A percentile compares a stretch with the other conserved stretches of the same genome.
Evolutionary conservation across 495 filamentous ascomycete genomes (phyloP).

Genomic region (Letharia columbiana): DNA sequence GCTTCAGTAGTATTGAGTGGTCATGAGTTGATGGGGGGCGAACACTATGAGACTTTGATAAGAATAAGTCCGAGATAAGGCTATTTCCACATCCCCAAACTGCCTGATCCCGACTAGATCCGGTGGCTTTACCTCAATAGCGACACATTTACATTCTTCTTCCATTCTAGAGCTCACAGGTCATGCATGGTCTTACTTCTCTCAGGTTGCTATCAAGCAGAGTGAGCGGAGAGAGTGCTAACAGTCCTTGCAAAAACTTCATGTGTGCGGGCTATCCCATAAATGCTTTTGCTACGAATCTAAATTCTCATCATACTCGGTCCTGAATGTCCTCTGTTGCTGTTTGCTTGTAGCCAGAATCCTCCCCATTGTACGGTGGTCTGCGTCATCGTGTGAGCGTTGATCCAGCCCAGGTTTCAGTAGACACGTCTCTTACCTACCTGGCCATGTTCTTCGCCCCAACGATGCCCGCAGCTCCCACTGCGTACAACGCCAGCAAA

Average conservation of each 20-base stretch:
- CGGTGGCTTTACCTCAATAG: too few relatives aligned
- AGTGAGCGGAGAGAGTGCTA: background rate
- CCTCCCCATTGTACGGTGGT: conserved; percentile 23
- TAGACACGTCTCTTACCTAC: conserved; percentile 30
- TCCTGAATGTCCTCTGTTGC: conserved; percentile 24
- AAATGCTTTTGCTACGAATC: too few relatives aligned
- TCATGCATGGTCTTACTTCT: too few relatives aligned
- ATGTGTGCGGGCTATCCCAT: too few relatives aligned
- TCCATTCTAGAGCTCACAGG: too few relatives aligned
- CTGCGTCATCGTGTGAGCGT: conserved; percentile 4
- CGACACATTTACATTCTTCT: too few relatives aligned
- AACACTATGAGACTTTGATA: too few relatives aligned
- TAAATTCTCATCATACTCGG: conserved; percentile 13
- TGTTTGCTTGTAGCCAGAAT: conserved; percentile 19
- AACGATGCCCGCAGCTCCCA: conserved; percentile 41
- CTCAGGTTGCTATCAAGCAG: too few relatives aligned
- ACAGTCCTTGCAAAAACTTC: background rate
- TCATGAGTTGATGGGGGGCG: too few relatives aligned
- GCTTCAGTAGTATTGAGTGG: background rate
- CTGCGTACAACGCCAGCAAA: conserved; percentile 39
- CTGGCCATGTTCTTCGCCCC: conserved; percentile 38
- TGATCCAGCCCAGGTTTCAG: background rate
- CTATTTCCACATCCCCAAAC: too few relatives aligned
- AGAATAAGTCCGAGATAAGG: too few relatives aligned
- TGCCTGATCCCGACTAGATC: too few relatives aligned